Evolutionary conservation across 768 basidiomycete genomes (phyloP).

Genomic region (Leccinum rimulosum): DNA sequence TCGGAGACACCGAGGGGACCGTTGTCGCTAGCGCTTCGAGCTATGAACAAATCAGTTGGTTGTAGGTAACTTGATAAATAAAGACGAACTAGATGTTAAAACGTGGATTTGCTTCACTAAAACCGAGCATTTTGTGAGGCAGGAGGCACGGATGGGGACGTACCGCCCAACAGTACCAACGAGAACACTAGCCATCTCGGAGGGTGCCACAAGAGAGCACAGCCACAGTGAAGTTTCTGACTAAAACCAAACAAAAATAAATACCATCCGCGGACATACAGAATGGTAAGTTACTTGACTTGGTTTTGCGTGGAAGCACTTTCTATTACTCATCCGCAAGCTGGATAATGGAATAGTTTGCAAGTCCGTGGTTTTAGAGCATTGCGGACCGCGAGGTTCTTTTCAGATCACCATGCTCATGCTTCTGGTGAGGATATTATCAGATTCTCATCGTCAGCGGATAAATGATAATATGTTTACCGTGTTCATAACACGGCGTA

Average conservation of each 20-base stretch:
- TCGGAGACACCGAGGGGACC: conserved; percentile 12
- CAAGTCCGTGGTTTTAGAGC: neutral
- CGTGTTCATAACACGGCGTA: neutral
- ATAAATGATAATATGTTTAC: neutral
- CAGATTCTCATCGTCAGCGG: neutral
- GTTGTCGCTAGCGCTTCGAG: conserved; percentile 8
- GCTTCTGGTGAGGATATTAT: neutral
- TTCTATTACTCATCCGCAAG: neutral
- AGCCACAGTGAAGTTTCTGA: neutral
- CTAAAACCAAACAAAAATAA: conserved; percentile 11
- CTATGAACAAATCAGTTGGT: conserved; percentile 13
- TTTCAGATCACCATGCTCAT: neutral
- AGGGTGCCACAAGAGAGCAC: neutral
- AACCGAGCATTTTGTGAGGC: conserved; percentile 5
- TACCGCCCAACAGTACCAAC: conserved; percentile 12
- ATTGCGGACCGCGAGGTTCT: neutral
- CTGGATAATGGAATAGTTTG: neutral
- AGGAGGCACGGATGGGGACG: neutral
- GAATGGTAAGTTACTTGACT: neutral
- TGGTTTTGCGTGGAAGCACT: neutral
- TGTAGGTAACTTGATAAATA: neutral
- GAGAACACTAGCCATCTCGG: conserved; percentile 18
- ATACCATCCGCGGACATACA: neutral
- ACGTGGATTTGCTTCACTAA: conserved; percentile 16
- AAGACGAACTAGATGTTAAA: conserved; percentile 25